Base-by-base conservation (phyloP, 495 filamentous ascomycete species). In the Penicillium soppii region DNA sequence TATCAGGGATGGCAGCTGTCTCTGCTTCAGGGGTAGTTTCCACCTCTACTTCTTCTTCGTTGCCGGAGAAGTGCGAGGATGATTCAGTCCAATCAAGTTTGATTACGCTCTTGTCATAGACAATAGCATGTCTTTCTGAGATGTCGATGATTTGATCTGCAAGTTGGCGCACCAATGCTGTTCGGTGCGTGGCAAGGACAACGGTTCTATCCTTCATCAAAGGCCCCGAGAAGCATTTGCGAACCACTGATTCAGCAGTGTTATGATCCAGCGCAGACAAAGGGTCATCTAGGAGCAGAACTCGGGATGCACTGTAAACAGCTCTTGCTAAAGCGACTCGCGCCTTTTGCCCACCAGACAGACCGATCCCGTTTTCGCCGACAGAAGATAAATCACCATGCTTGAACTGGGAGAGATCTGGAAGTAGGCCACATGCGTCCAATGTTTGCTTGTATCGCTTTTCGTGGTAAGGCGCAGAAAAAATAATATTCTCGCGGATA, bases 401-500 rank as follows among this genome's bases (percentile, higher is more conserved):
- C 20, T 79, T 77, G 37, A 90, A 79, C 13, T 78, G 76, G 4
- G 74, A 72, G 1, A 91, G 71, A 67, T 91, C 87, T 9, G 79
- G 75, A 22, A 77, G 70, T 8, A 91, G 66, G 7, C 82, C 83
- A 58, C 84, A 88, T 15, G 83, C 84, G 36, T 81, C 71, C 0
- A 90, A 49, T 1, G 83, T 82, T 43, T 75, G 73, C 35, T 79
- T 80, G 53, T 85, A 86, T 0, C 82, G 75, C 20, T 62, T 61
- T 19, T 82, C 80, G 46, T 92, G 86, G 47, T 87, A 89, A 0
- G 79, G 79, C 9, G 83, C 78, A 32, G 84, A 86, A 63, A 94
- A 94, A 1, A 92, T 66, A 36, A 92, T 91, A 52, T 92, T 92
- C 26, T 92, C 86, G 2, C 85, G 84, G 38, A 95, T 91, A 51